phyloP scores from a whole-genome alignment of 2,329 filamentous ascomycete genomes.

The Plectosphaerella cucumerina region DNA sequence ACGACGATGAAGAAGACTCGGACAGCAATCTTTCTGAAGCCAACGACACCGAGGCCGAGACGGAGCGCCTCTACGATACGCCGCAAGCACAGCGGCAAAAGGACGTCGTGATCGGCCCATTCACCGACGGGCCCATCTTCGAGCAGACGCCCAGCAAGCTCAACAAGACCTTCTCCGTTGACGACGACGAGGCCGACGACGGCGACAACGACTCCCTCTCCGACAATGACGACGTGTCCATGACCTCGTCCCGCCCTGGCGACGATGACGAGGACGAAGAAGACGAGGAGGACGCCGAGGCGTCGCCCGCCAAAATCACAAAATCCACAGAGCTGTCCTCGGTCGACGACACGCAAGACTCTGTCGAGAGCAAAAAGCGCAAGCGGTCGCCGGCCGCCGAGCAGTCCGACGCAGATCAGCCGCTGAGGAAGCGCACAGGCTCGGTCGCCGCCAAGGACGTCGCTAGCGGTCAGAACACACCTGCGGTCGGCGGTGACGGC shows the following conservation, averaged over 20 bases:
- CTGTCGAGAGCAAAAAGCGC: constrained; percentile 40
- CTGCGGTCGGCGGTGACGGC: constrained; percentile 29
- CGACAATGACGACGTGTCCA: constrained; percentile 35
- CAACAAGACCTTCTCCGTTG: constrained; percentile 41
- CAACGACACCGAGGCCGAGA: constrained; percentile 82
- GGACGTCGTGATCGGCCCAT: constrained; percentile 56
- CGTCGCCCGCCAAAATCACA: constrained; percentile 28
- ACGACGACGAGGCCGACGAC: constrained; percentile 30
- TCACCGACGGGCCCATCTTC: constrained; percentile 48
- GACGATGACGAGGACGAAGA: constrained; percentile 6
- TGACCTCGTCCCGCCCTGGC: constrained; percentile 31
- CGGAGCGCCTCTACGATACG: constrained; percentile 87
- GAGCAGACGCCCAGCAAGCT: constrained; percentile 76
- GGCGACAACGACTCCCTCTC: constrained; percentile 36
- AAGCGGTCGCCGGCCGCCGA: constrained; percentile 45
- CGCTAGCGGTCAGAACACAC: constrained; percentile 18
- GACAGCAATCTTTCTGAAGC: constrained; percentile 55
- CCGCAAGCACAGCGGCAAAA: constrained; percentile 63
- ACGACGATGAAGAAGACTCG: constrained; percentile 33
- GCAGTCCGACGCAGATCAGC: constrained; percentile 41
- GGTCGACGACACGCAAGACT: constrained; percentile 27
- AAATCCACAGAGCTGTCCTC: constrained; percentile 18
- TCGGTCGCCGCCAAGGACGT: constrained; percentile 35
- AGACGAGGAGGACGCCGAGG: constrained; percentile 14
- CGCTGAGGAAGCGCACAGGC: constrained; percentile 49